A percentile compares a stretch with the other conserved stretches of the same genome.
Evolutionary conservation across 1,284 basidiomycete genomes (phyloP).

Genomic region (Quambalaria eucalypti): DNA sequence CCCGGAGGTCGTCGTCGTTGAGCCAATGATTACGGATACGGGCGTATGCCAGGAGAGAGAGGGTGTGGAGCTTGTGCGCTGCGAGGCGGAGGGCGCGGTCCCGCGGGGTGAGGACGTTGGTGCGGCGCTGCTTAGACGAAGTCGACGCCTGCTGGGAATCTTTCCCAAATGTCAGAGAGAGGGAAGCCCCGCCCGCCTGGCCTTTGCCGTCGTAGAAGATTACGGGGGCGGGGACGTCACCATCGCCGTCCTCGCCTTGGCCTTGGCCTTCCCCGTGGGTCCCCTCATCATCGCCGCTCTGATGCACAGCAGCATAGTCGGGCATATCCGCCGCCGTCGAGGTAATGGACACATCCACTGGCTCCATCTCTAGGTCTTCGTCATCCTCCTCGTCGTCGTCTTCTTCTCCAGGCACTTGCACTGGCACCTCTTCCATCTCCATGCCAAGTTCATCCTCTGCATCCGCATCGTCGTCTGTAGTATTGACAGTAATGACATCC

Average conservation of each 20-base stretch:
- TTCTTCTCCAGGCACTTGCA: not conserved
- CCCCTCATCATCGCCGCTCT: slow-evolving; percentile 15
- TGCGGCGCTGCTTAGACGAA: slow-evolving; percentile 17
- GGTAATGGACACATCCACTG: slow-evolving; percentile 17
- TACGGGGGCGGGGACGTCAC: slow-evolving; percentile 4
- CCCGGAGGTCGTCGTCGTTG: slow-evolving; percentile 69
- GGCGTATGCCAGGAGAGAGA: slow-evolving; percentile 68
- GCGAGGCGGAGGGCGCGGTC: slow-evolving; percentile 37
- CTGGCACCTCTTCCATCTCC: not conserved
- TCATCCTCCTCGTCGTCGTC: slow-evolving; percentile 12
- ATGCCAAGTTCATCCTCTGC: not conserved
- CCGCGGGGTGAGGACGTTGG: slow-evolving; percentile 28
- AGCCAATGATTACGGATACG: slow-evolving; percentile 72
- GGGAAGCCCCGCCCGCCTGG: slow-evolving; percentile 13
- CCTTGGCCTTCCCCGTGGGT: slow-evolving; percentile 4
- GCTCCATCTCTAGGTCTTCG: slow-evolving; percentile 24
- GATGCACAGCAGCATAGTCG: slow-evolving; percentile 24
- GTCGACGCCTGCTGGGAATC: slow-evolving; percentile 13
- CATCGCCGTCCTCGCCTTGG: slow-evolving; percentile 9
- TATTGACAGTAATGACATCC: not conserved
- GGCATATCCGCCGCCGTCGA: slow-evolving; percentile 4
- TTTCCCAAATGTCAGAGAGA: slow-evolving; percentile 7
- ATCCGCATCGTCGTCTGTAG: not conserved
- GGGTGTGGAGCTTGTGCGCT: slow-evolving; percentile 39
- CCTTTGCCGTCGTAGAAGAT: slow-evolving; percentile 38